phyloP scores from a whole-genome alignment of 177 flowering plant species.

The Vitis hybrid region DNA sequence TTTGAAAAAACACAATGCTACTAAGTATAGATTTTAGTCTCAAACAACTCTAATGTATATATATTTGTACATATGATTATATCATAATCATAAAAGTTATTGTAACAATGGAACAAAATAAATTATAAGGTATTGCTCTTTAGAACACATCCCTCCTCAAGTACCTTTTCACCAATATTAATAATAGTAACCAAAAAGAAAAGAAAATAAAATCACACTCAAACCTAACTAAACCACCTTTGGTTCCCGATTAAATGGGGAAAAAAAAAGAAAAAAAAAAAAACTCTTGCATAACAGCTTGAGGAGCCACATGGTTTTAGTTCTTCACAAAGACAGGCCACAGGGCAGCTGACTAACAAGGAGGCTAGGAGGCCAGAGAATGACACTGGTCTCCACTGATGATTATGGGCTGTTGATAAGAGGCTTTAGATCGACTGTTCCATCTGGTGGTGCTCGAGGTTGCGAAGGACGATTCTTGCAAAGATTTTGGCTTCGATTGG shows the following conservation, averaged over 20 bases:
- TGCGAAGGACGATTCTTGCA: slow-evolving; percentile 87
- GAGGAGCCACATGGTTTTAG: too few species aligned
- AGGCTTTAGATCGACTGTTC: slow-evolving; percentile 39
- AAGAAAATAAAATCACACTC: not conserved
- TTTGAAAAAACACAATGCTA: too few species aligned
- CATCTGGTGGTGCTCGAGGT: slow-evolving; percentile 81
- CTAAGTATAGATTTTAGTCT: not conserved
- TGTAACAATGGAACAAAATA: slow-evolving; percentile 9
- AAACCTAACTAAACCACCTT: not conserved
- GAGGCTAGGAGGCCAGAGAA: too few species aligned
- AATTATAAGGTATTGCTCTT: not conserved
- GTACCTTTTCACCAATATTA: not conserved
- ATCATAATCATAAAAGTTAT: not conserved
- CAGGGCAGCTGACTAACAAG: too few species aligned
- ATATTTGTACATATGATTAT: slow-evolving; percentile 6
- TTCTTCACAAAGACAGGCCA: too few species aligned
- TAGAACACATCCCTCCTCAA: slow-evolving; percentile 4
- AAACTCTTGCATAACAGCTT: too few species aligned
- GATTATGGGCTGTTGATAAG: not conserved
- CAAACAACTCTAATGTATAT: not conserved
- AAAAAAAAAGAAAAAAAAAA: not conserved
- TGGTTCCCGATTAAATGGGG: not conserved
- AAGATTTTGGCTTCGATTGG: slow-evolving; percentile 87
- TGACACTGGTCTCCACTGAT: too few species aligned
- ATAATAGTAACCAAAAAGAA: slow-evolving; percentile 2